These are phyloP conservation scores for Lentinus tigrinus DNA, from an alignment of 768 basidiomycete species.

Conservation along the genomic window DNA sequence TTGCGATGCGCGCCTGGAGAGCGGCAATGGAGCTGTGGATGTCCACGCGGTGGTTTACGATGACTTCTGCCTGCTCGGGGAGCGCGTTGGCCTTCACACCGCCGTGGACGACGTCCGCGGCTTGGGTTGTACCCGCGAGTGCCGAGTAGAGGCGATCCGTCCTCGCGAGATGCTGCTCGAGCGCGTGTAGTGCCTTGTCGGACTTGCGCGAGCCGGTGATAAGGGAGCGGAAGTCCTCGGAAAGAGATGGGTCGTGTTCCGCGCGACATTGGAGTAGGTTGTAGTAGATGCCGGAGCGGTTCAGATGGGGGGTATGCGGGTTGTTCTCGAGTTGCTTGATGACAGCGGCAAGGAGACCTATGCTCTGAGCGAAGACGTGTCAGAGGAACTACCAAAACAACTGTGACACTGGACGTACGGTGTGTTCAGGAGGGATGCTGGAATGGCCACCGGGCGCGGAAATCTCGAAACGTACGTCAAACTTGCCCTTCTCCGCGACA, in stretches of 20 bases:
- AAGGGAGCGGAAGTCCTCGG: constrained; percentile 43
- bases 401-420: constrained; percentile 40
- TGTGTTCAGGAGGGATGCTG: constrained; percentile 79
- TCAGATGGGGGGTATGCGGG: constrained; percentile 53
- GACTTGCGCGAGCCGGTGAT: constrained; percentile 49
- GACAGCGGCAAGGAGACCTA: constrained; percentile 65
- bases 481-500: constrained; percentile 72
- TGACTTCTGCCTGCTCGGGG: constrained; percentile 67
- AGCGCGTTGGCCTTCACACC: constrained; percentile 58
- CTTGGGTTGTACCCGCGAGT: constrained; percentile 71
- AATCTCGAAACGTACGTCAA: constrained; percentile 65
- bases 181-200: constrained; percentile 47
- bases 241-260: constrained; percentile 56
- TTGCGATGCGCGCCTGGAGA: constrained; percentile 26
- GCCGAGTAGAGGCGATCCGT: constrained; percentile 40
- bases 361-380: constrained; percentile 6
- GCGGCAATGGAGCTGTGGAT: constrained; percentile 30
- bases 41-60: constrained; percentile 69
- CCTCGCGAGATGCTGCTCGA: constrained; percentile 44
- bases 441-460: constrained; percentile 80
- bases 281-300: constrained; percentile 58
- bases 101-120: constrained; percentile 57
- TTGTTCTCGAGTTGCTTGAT: constrained; percentile 69
- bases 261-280: constrained; percentile 63
- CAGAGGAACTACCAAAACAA: background rate